These are phyloP conservation scores for Aspergillus tanneri DNA, from an alignment of 2,329 filamentous ascomycete genomes.

Conservation along the genomic window DNA sequence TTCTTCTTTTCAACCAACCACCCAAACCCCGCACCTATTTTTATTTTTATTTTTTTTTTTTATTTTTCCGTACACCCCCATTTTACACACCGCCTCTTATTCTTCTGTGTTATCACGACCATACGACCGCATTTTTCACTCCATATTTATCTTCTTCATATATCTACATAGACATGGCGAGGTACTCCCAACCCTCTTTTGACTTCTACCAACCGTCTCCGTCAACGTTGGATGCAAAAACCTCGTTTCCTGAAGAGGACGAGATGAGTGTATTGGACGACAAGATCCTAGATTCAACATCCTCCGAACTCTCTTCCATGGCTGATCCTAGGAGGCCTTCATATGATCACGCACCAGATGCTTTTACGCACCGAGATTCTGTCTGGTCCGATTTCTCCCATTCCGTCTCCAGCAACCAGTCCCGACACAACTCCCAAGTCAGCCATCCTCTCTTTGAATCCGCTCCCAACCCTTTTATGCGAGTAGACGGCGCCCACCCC, in stretches of 20 bases:
- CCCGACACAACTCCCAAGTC: conserved; percentile 43
- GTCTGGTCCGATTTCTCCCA: conserved; percentile 51
- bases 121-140: conserved; percentile 9
- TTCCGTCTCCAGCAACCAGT: conserved; percentile 43
- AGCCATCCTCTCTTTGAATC: conserved; percentile 50
- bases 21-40: conserved; percentile 19
- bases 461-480: conserved; percentile 62
- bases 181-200: conserved; percentile 45
- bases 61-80: conserved; percentile 16
- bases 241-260: conserved; percentile 47
- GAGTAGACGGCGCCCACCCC: conserved; percentile 53
- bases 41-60: no score
- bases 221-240: conserved; percentile 44
- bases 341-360: conserved; percentile 50
- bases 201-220: conserved; percentile 47
- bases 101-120: conserved; percentile 5
- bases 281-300: conserved; percentile 51
- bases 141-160: conserved; percentile 12
- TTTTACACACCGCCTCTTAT: conserved; percentile 26
- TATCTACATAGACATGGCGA: conserved; percentile 39
- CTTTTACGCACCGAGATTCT: conserved; percentile 54
- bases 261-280: conserved; percentile 54
- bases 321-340: conserved; percentile 46
- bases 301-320: conserved; percentile 50
- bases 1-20: conserved; percentile 12